Percentiles rank a stretch among this genome's conserved stretches.
Conservation (phyloP, 2,329 filamentous ascomycete genomes). For the Fonsecaea multimorphosa region DNA sequence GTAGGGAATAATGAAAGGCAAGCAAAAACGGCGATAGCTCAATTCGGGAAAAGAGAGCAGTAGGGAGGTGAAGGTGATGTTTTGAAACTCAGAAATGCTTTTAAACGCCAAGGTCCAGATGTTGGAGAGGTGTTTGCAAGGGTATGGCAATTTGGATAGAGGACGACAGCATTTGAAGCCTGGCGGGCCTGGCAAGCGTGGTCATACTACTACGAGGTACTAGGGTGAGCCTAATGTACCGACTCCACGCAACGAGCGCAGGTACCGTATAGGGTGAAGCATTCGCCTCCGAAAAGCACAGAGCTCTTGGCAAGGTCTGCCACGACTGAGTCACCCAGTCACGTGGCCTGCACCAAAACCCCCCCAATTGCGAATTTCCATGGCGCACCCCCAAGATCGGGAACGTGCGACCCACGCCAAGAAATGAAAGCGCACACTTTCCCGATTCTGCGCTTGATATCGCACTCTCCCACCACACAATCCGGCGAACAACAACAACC, state of each 20-base stretch:
- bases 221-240: not conserved
- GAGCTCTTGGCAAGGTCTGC: not conserved
- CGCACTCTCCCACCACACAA: slow-evolving; percentile 13
- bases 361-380: slow-evolving; percentile 8
- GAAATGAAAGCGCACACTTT: slow-evolving; percentile 18
- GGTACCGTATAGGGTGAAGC: not conserved
- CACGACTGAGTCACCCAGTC: not conserved
- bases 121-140: not conserved
- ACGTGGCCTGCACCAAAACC: not conserved
- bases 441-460: slow-evolving; percentile 6
- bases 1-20: slow-evolving; percentile 37
- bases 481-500: slow-evolving; percentile 13
- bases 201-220: not conserved
- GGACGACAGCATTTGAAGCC: slow-evolving; percentile 11
- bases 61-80: not conserved
- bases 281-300: not conserved
- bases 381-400: not conserved
- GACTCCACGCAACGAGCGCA: too few relatives aligned
- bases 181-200: not conserved
- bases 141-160: not conserved
- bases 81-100: not conserved
- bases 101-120: not conserved
- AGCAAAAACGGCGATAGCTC: not conserved
- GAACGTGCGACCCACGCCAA: slow-evolving; percentile 11
- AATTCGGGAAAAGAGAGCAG: not conserved